Evolutionary conservation across 1,284 basidiomycete species (phyloP).

Genomic region (Marasmius tenuissimus): DNA sequence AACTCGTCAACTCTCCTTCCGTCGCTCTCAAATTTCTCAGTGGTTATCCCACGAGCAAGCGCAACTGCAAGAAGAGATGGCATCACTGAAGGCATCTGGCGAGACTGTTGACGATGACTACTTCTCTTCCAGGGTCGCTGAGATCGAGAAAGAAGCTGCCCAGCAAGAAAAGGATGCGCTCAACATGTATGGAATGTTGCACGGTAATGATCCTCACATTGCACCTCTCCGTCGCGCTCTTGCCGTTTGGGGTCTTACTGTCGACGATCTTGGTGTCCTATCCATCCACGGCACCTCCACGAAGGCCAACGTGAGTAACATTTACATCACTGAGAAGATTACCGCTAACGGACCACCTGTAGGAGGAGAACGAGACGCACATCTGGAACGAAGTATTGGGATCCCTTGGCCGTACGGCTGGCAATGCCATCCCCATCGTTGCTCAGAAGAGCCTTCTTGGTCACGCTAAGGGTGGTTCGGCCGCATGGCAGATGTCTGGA

Average conservation of each 20-base stretch:
- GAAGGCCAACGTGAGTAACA: constrained; percentile 74
- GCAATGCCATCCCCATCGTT: constrained; percentile 95
- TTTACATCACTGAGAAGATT: constrained; percentile 3
- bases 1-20: constrained; percentile 89
- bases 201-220: constrained; percentile 81
- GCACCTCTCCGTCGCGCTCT: constrained; percentile 92
- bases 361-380: constrained; percentile 96
- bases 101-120: constrained; percentile 66
- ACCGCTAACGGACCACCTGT: constrained; percentile 8
- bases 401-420: constrained; percentile 83
- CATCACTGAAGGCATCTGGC: constrained; percentile 56
- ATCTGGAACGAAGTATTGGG: constrained; percentile 96
- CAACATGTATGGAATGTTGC: constrained; percentile 92
- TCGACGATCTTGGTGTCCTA: constrained; percentile 88
- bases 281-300: constrained; percentile 97
- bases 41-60: constrained; percentile 91
- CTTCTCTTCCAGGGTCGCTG: constrained; percentile 70
- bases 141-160: constrained; percentile 86
- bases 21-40: constrained; percentile 88
- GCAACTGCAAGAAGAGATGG: constrained; percentile 78
- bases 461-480: constrained; percentile 96
- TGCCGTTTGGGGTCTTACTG: constrained; percentile 93
- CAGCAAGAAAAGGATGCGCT: constrained; percentile 91
- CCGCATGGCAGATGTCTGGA: constrained; percentile 97
- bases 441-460: constrained; percentile 97